Percentiles rank a stretch among this genome's conserved stretches.
Conservation (phyloP, 129 eudicot genomes). For the Mikania micrantha region DNA sequence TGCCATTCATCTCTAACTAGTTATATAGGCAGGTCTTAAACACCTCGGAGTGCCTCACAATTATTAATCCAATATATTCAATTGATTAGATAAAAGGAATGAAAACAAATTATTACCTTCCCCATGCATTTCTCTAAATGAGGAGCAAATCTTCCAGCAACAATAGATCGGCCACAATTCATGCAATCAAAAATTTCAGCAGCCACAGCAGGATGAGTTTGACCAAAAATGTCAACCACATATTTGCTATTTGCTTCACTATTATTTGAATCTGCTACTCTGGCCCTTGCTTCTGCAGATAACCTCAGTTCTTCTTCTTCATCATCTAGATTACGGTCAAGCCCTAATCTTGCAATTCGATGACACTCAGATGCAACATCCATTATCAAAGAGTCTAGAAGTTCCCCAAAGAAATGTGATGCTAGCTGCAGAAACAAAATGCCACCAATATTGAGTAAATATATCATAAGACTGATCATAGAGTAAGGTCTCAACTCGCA, state of each 20-base stretch:
- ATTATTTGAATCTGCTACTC: constrained; percentile 72
- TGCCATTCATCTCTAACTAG: no score
- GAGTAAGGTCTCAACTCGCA: not conserved
- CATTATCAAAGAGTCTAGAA: constrained; percentile 67
- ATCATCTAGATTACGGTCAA: constrained; percentile 73
- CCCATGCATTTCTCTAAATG: constrained; percentile 99
- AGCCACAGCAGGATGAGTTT: constrained; percentile 94
- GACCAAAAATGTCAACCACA: constrained; percentile 88
- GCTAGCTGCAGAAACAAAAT: constrained; percentile 54
- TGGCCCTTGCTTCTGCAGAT: constrained; percentile 84
- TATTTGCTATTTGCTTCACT: constrained; percentile 78
- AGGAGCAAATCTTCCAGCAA: constrained; percentile 96
- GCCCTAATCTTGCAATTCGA: constrained; percentile 85
- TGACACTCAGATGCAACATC: constrained; percentile 96
- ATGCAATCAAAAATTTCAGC: constrained; percentile 82
- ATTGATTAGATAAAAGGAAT: not conserved
- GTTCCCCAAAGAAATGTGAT: constrained; percentile 51
- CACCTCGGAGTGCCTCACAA: no score
- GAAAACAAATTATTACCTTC: constrained; percentile 46
- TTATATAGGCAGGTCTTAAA: no score
- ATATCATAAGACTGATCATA: not conserved
- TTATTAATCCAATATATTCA: not conserved
- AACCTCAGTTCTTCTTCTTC: constrained; percentile 87
- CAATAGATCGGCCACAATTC: constrained; percentile 85
- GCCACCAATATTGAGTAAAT: not conserved